Conservation (phyloP, 225 moss, liverwort and hornwort species). For the Neckera pumila region DNA sequence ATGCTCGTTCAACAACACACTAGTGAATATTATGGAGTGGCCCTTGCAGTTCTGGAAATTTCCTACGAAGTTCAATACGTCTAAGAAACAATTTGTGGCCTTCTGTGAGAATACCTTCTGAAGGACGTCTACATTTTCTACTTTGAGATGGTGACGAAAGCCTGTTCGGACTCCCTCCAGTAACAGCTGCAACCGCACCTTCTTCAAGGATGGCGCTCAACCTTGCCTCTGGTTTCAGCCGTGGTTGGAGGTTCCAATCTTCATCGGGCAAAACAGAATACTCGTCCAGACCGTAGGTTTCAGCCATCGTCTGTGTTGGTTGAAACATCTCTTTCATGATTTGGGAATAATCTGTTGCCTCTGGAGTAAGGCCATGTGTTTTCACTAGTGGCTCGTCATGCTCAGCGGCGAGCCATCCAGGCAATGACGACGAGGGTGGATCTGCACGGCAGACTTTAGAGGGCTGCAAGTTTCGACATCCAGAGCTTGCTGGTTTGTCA, state of each 20-base stretch:
- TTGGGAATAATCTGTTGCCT: slow-evolving; percentile 12
- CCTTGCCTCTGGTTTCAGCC: slow-evolving; percentile 28
- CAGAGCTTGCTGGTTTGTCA: neutral
- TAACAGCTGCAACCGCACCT: neutral
- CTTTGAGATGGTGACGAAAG: slow-evolving; percentile 8
- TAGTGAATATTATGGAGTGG: neutral
- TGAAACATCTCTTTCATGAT: slow-evolving; percentile 8
- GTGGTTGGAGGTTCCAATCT: neutral
- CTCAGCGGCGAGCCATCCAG: neutral
- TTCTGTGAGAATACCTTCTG: slow-evolving; percentile 7
- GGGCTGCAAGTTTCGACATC: neutral
- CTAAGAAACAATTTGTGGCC: neutral
- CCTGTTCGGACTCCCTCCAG: neutral
- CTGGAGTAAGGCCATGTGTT: neutral
- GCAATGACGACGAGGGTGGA: neutral
- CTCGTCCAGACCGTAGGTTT: neutral
- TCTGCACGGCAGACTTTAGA: slow-evolving; percentile 13
- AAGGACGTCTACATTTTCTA: slow-evolving; percentile 6
- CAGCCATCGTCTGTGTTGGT: neutral
- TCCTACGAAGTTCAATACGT: neutral
- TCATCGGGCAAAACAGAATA: neutral
- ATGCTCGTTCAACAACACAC: neutral
- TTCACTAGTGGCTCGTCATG: neutral
- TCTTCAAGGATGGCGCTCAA: slow-evolving; percentile 12
- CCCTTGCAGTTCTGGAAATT: neutral